phyloP scores from a whole-genome alignment of 306 rosid genomes.

The Cucurbita ficifolia region DNA sequence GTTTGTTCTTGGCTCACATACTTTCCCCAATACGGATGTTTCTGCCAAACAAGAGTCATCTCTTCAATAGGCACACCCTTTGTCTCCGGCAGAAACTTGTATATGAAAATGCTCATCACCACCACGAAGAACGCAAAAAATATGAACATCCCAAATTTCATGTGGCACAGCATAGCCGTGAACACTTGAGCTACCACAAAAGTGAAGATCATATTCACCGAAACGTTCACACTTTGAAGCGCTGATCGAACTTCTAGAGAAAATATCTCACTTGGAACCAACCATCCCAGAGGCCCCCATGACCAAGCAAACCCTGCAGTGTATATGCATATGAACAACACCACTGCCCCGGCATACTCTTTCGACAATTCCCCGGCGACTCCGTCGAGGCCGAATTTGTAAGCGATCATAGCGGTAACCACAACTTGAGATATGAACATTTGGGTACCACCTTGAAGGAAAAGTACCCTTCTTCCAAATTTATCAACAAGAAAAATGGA shows the following conservation, averaged over 20 bases:
- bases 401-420: slow-evolving; percentile 40
- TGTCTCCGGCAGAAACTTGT: slow-evolving; percentile 43
- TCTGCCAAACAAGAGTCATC: slow-evolving; percentile 40
- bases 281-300: slow-evolving; percentile 85
- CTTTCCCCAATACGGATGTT: slow-evolving; percentile 47
- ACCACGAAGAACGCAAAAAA: slow-evolving; percentile 43
- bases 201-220: slow-evolving; percentile 56
- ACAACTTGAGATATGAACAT: slow-evolving; percentile 53
- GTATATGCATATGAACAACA: slow-evolving; percentile 33
- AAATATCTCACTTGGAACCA: slow-evolving; percentile 67
- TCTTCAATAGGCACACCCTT: slow-evolving; percentile 69
- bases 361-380: slow-evolving; percentile 33
- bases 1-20: slow-evolving; percentile 9
- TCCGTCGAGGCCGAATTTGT: slow-evolving; percentile 42
- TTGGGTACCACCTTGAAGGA: slow-evolving; percentile 60
- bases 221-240: slow-evolving; percentile 38
- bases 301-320: slow-evolving; percentile 66
- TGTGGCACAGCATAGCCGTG: slow-evolving; percentile 50
- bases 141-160: slow-evolving; percentile 54
- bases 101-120: slow-evolving; percentile 39
- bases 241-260: slow-evolving; percentile 57
- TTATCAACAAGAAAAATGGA: slow-evolving; percentile 43
- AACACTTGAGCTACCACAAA: slow-evolving; percentile 51
- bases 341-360: slow-evolving; percentile 35
- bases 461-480: slow-evolving; percentile 56